Conservation (phyloP, 1,284 basidiomycete genomes). For the Moesziomyces aphidis region DNA sequence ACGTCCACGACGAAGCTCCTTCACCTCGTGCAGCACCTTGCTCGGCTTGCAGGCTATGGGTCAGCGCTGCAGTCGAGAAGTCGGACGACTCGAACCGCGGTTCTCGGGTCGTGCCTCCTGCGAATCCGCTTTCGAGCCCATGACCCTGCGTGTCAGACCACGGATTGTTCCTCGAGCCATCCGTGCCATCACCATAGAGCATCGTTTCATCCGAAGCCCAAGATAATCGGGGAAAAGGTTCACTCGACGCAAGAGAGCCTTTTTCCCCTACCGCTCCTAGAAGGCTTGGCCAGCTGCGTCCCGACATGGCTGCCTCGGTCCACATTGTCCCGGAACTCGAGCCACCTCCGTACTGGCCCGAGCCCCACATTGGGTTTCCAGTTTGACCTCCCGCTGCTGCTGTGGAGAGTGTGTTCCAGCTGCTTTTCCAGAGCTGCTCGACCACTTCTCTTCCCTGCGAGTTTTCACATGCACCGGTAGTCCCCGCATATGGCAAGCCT, state of each 20-base stretch:
- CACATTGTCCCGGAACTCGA: not conserved
- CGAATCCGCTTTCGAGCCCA: not conserved
- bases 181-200: constrained; percentile 1
- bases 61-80: not conserved
- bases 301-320: not conserved
- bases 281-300: not conserved
- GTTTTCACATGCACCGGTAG: not conserved
- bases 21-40: not conserved
- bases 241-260: constrained; percentile 12
- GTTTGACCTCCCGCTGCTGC: not conserved
- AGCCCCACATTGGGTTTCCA: constrained; percentile 21
- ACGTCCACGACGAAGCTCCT: not conserved
- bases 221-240: constrained; percentile 11
- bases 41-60: not conserved
- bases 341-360: not conserved
- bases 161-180: not conserved
- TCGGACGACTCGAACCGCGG: not conserved
- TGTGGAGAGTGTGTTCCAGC: not conserved
- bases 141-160: not conserved
- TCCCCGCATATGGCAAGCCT: not conserved
- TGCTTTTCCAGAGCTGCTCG: too few relatives aligned
- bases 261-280: not conserved
- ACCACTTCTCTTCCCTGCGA: not conserved
- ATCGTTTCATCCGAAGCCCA: constrained; percentile 11
- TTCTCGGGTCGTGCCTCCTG: not conserved